phyloP scores from a whole-genome alignment of 169 alveolate genomes.

The Plasmodium relictum region DNA sequence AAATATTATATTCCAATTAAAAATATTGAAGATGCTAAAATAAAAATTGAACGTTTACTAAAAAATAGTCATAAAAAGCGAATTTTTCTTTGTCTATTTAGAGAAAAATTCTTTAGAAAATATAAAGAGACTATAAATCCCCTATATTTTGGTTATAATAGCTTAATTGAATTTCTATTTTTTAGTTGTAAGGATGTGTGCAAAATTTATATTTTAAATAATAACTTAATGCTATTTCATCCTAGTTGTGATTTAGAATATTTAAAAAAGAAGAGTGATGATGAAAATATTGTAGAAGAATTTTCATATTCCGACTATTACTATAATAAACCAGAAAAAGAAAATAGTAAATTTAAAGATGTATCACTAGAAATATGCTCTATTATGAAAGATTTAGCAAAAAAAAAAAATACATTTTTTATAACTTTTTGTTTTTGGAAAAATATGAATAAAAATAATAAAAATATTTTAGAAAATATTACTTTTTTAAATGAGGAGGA shows the following conservation, averaged over 20 bases:
- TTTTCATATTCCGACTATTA: conserved; percentile 16
- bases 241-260: conserved; percentile 14
- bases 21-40: conserved; percentile 33
- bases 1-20: not conserved
- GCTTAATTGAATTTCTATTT: conserved; percentile 36
- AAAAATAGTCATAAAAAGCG: conserved; percentile 1
- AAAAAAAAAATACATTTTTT: conserved; percentile 12
- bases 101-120: conserved; percentile 28
- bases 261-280: not conserved
- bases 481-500: not conserved
- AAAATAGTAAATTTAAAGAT: conserved; percentile 2
- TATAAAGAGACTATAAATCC: conserved; percentile 8
- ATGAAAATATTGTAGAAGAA: conserved; percentile 20
- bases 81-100: conserved; percentile 6
- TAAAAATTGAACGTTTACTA: conserved; percentile 7
- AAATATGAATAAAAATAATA: conserved; percentile 4
- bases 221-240: conserved; percentile 12
- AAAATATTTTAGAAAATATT: not conserved
- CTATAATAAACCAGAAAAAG: not conserved
- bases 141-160: conserved; percentile 1
- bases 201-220: conserved; percentile 12
- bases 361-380: conserved; percentile 13
- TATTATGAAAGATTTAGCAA: conserved; percentile 16
- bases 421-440: conserved; percentile 47
- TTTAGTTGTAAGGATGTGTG: conserved; percentile 37